Evolutionary conservation across 768 basidiomycete species (phyloP), one percentile per base, ranked within the genome.

Genomic region (Termitomyces eurrhizus): DNA sequence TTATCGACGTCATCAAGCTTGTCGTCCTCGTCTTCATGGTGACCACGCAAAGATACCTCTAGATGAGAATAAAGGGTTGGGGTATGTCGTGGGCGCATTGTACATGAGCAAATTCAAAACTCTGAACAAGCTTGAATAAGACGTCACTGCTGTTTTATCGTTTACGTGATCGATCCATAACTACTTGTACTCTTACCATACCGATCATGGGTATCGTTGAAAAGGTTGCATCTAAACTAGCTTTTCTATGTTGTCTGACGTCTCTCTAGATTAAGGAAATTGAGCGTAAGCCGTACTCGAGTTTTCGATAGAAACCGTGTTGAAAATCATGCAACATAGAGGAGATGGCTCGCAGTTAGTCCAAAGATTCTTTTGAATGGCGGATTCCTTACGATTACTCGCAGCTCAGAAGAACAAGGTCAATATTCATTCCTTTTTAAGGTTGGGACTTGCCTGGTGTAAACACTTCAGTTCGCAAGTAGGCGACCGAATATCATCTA

Each of bases 311-410:
- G 45, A 46, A 35, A 36, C 37, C 24, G 11, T 36, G 33, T 16
- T 57, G 36, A 46, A 46, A 35, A 45, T 37, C 12, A 44, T 33
- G 37, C 39, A 55, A 32, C 58, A 3, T 56, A 95, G 93, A 94
- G 86, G 95, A 98, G 84, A 97, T 98, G 95, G 89, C 92, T 64
- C 84, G 94, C 75, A 98, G 94, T 93, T 72, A 79, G 90, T 80
- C 14, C 29, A 1, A 26, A 48, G n/a, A 56, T 46, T 36, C 29
- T 52, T 54, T 5, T 21, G 9, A 51, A n/a, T 33, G 56, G 16
- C n/a, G 32, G 21, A 33, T n/a, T 63, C 32, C 63, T 46, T 57
- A 56, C 53, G 6, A 24, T 16, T 9, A 32, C 57, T 26, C 50
- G 24, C 60, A 94, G 92, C 93, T 53, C 94, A 96, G 78, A 98